Conservation (phyloP, 2,329 filamentous ascomycete species). For the Monosporascus sp. region DNA sequence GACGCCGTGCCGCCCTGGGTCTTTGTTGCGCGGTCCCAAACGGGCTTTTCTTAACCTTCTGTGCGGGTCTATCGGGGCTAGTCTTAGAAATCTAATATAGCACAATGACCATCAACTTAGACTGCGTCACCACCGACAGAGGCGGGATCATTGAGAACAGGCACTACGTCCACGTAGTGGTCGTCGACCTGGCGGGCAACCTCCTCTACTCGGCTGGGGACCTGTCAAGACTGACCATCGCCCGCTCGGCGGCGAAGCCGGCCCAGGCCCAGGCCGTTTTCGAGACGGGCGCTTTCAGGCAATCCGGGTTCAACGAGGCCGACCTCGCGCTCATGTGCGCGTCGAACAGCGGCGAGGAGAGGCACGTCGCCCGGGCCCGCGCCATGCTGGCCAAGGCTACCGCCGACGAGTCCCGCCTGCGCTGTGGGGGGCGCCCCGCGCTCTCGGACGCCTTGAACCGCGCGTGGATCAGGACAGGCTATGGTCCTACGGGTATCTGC, state of each 20-base stretch:
- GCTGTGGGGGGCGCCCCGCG: conserved; percentile 38
- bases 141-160: conserved; percentile 38
- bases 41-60: no score
- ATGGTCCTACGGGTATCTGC: conserved; percentile 31
- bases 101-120: not conserved
- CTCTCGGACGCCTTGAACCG: conserved; percentile 31
- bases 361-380: conserved; percentile 32
- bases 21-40: no score
- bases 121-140: conserved; percentile 33
- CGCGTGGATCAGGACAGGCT: conserved; percentile 34
- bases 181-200: conserved; percentile 32
- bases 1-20: no score
- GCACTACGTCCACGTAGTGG: conserved; percentile 38
- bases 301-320: conserved; percentile 31
- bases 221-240: conserved; percentile 35
- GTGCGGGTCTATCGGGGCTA: no score
- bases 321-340: conserved; percentile 44
- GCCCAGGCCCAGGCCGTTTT: conserved; percentile 39
- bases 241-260: conserved; percentile 42
- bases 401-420: conserved; percentile 31
- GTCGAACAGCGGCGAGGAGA: conserved; percentile 40
- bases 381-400: conserved; percentile 32
- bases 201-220: conserved; percentile 37
- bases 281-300: conserved; percentile 34
- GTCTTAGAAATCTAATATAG: no score